phyloP scores from a whole-genome alignment of 2,329 filamentous ascomycete species.

The Arthroderma sp. region DNA sequence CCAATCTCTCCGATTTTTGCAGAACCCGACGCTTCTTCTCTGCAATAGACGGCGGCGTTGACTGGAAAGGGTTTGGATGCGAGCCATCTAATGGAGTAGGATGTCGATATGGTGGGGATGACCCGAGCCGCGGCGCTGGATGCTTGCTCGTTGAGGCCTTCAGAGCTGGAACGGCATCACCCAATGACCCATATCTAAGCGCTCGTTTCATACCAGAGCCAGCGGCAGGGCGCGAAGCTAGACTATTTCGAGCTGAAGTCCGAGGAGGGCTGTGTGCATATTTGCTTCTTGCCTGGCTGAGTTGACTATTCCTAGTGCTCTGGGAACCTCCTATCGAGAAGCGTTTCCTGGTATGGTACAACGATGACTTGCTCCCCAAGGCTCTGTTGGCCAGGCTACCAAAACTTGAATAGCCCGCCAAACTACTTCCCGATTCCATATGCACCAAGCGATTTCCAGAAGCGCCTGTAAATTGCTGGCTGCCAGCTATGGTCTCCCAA shows the following conservation, averaged over 20 bases:
- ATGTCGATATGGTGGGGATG: slow-evolving; percentile 9
- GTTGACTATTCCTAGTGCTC: too few relatives aligned
- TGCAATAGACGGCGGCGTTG: slow-evolving; percentile 8
- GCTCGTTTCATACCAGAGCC: too few relatives aligned
- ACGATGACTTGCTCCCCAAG: slow-evolving; percentile 1
- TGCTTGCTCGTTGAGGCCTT: slow-evolving; percentile 7
- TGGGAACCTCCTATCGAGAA: too few relatives aligned
- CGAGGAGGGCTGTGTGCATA: too few relatives aligned
- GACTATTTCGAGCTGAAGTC: too few relatives aligned
- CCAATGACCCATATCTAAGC: neutral
- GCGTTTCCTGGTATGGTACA: neutral
- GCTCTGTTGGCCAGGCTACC: slow-evolving; percentile 9
- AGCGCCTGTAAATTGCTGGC: slow-evolving; percentile 9
- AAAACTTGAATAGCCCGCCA: slow-evolving; percentile 16
- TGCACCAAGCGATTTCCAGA: slow-evolving; percentile 3
- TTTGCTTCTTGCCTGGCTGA: too few relatives aligned
- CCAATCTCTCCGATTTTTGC: neutral
- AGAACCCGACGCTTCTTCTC: slow-evolving; percentile 1
- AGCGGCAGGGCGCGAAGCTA: too few relatives aligned
- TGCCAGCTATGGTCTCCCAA: slow-evolving; percentile 17
- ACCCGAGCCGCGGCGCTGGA: slow-evolving; percentile 5
- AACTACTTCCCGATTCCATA: slow-evolving; percentile 13
- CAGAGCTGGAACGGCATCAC: slow-evolving; percentile 5
- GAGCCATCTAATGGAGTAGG: slow-evolving; percentile 8
- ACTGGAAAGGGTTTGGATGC: slow-evolving; percentile 11